Base-by-base conservation (phyloP, 306 rosid species). In the Urtica urens region DNA sequence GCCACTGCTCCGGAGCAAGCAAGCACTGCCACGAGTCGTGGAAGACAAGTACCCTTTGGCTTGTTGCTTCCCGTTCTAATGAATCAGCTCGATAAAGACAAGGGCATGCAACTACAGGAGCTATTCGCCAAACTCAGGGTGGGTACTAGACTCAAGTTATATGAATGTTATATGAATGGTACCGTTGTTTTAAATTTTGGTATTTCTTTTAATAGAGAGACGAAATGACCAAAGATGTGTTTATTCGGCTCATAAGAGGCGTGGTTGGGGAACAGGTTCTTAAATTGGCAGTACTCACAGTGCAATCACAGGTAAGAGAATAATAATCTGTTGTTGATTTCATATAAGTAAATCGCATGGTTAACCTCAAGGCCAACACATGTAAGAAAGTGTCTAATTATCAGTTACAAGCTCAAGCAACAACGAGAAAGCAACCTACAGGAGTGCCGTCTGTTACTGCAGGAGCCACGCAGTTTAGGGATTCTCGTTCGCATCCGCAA, bases 181-280 rank as follows among this genome's bases (percentile, higher is more conserved):
- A 52, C 61, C 58, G 41, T 33, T 55, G 21, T 40, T 34, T 63
- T 24, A 38, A 28, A 3, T 57, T 39, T 70, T 49, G 59, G 25
- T 59, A 30, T 65, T 49, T 55, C 23, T 62, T 55, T 49, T 67
- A 64, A 10, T 58, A 81, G 97, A 84, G 57, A 53, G 83, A 81
- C 46, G 97, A 84, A 78, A 76, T 84, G 52, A 60, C 80, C 18
- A 90, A 90, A 71, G 95, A 90, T 33, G 70, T 57, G 53, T 90
- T 90, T 80, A 72, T 79, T 29, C 78, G 79, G 66, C 86, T 49
- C 59, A 77, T 90, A 76, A 75, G 76, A 76, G 49, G 74, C 55
- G 73, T 90, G 45, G 97, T 81, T 2, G 97, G 97, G 56, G 92
- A 76, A 38, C 97, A 84, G 72, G 72, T 84, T 86, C 95, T 90